Conservation (phyloP, 2,329 filamentous ascomycete genomes). For the Seiridium cupressi region DNA sequence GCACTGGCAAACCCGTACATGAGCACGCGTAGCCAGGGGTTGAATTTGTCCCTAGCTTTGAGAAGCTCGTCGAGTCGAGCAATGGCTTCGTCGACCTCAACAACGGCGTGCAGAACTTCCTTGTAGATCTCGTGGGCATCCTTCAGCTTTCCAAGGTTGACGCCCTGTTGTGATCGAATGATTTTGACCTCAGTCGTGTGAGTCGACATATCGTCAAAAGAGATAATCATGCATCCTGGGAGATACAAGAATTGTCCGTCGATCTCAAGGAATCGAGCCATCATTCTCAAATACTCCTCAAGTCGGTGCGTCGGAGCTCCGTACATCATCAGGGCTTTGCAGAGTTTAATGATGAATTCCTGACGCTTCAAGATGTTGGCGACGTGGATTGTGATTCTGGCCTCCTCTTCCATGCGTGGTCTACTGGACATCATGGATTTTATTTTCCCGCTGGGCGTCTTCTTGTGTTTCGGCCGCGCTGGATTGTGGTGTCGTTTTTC, state of each 20-base stretch:
- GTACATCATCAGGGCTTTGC: slow-evolving; percentile 82
- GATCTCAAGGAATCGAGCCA: slow-evolving; percentile 82
- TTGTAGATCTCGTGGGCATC: slow-evolving; percentile 64
- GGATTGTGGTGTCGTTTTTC: slow-evolving; percentile 25
- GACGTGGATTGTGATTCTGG: slow-evolving; percentile 49
- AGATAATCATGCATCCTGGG: slow-evolving; percentile 91
- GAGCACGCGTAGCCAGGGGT: slow-evolving; percentile 55
- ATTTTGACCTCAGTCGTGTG: slow-evolving; percentile 68
- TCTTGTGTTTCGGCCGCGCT: slow-evolving; percentile 31
- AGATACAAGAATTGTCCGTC: slow-evolving; percentile 89
- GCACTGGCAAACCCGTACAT: slow-evolving; percentile 76
- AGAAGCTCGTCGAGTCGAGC: slow-evolving; percentile 50
- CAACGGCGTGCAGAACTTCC: slow-evolving; percentile 60
- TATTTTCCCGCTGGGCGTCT: slow-evolving; percentile 32
- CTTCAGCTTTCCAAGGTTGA: slow-evolving; percentile 60
- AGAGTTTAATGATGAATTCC: slow-evolving; percentile 80
- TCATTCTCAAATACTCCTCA: slow-evolving; percentile 91
- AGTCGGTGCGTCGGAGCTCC: slow-evolving; percentile 88
- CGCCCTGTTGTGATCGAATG: slow-evolving; percentile 55
- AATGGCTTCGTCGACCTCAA: slow-evolving; percentile 57
- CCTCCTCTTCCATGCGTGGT: slow-evolving; percentile 41
- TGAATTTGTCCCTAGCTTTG: slow-evolving; percentile 43
- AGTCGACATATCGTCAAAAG: slow-evolving; percentile 71
- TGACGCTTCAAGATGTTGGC: slow-evolving; percentile 74
- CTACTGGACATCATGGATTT: slow-evolving; percentile 29